Conservation (phyloP, 1,139 yeast species). For the Kodamaea alishanica region DNA sequence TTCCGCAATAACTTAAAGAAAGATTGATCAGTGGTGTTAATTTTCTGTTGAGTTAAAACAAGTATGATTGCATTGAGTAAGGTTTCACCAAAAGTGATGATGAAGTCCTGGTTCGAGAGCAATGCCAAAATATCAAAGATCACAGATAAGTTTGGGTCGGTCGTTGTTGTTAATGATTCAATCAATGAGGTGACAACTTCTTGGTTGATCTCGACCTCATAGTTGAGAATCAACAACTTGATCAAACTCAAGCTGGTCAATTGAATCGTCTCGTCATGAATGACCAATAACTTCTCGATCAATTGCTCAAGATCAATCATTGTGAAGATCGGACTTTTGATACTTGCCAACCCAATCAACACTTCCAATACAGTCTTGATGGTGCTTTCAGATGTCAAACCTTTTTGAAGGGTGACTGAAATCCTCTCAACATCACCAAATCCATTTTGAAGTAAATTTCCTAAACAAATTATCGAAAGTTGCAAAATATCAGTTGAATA, state of each 20-base stretch:
- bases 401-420: conserved; percentile 8
- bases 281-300: neutral
- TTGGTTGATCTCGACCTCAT: neutral
- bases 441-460: conserved; percentile 11
- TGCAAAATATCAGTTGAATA: conserved; percentile 52
- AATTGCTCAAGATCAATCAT: conserved; percentile 27
- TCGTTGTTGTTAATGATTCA: too few relatives aligned
- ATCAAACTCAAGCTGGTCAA: conserved; percentile 24
- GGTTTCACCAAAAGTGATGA: too few relatives aligned
- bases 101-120: too few relatives aligned
- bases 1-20: conserved; percentile 6
- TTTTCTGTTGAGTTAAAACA: too few relatives aligned
- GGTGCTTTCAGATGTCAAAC: conserved; percentile 36
- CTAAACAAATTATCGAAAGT: conserved; percentile 32
- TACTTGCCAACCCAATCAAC: conserved; percentile 17
- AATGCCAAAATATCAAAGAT: too few relatives aligned
- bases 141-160: too few relatives aligned
- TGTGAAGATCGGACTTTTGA: conserved; percentile 5
- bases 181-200: neutral
- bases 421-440: conserved; percentile 2
- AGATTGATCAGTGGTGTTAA: neutral
- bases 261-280: conserved; percentile 5
- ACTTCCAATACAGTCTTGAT: conserved; percentile 31
- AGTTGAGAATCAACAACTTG: conserved; percentile 11
- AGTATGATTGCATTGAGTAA: too few relatives aligned